Evolutionary conservation across 495 filamentous ascomycete species (phyloP), one percentile per base, ranked within the genome.

Genomic region (Hyaloscypha finlandica): DNA sequence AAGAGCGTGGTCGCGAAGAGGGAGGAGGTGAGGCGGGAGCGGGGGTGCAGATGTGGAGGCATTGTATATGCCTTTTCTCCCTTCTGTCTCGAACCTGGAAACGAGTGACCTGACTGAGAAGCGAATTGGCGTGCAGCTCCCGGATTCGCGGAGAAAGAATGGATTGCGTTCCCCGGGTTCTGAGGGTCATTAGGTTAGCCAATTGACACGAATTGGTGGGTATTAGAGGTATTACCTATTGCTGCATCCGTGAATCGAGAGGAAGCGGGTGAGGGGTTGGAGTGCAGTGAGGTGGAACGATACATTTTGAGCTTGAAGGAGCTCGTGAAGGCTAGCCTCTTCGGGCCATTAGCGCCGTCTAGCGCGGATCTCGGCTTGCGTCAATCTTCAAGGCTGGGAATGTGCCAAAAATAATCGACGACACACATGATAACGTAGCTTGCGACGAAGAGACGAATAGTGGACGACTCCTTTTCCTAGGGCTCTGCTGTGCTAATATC

Each of bases 1-100:
- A 90, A 81, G 42, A 97, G 84, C n/a, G 93, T 97, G n/a, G 89
- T 91, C 56, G 92, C 92, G 81, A 99, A 99, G 32, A 99, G 89
- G 31, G 93, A 92, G 58, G 88, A 91, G 67, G 95, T 99, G 76
- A 90, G 88, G 74, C 92, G 89, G 59, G 93, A 97, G 71, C 92
- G 88, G 8, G 95, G 95, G 78, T 99, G 95, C 33, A 99, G 90
- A 80, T 92, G 88, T 42, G 92, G 92, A 61, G 94, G 90, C 93
- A 97, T 96, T 61, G 19, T 30, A 25, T 25, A 25, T 25, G 2
- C 25, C 2, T 25, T 25, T 25, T 25, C 65, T 32, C 30, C 56
- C 60, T 53, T 12, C 58, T 37, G 12, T 3, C 35, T 37, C 35
- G 35, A 11, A 31, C 5, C 58, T 20, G 19, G 8, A 60, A 60